Conservation (phyloP, 2,329 filamentous ascomycete genomes). For the Tolypocladium amazonense region DNA sequence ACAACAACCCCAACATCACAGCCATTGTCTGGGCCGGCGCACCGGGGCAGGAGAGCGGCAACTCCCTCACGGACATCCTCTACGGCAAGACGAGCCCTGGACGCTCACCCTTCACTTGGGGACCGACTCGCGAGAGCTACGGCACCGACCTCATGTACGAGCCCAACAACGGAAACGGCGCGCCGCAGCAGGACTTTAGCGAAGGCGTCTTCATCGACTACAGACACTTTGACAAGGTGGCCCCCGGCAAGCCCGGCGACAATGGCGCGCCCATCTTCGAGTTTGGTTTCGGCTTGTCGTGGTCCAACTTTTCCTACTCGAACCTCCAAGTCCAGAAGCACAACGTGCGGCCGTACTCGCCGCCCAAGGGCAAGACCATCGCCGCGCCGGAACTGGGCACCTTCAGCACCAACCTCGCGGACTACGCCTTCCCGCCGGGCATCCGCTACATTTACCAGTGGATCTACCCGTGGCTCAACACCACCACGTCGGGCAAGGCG, state of each 20-base stretch:
- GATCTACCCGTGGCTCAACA: constrained; percentile 67
- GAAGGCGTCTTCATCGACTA: constrained; percentile 74
- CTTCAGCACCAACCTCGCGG: constrained; percentile 47
- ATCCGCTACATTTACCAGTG: constrained; percentile 41
- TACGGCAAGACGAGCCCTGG: constrained; percentile 74
- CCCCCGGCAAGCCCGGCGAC: constrained; percentile 19
- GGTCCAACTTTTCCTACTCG: constrained; percentile 71
- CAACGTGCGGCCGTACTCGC: constrained; percentile 39
- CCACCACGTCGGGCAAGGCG: constrained; percentile 41
- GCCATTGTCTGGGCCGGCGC: constrained; percentile 76
- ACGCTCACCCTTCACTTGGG: constrained; percentile 74
- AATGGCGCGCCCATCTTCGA: constrained; percentile 57
- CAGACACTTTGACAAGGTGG: constrained; percentile 54
- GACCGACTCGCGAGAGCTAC: constrained; percentile 54
- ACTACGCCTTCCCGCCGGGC: constrained; percentile 57
- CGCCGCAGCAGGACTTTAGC: constrained; percentile 62
- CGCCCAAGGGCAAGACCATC: constrained; percentile 50
- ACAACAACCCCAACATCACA: constrained; percentile 66
- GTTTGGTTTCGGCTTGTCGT: constrained; percentile 72
- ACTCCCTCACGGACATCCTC: constrained; percentile 69
- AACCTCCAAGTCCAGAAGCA: constrained; percentile 47
- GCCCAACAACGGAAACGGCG: constrained; percentile 54
- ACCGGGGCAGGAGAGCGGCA: constrained; percentile 76
- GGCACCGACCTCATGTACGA: constrained; percentile 56
- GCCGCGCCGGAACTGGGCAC: constrained; percentile 56